Base-by-base conservation (phyloP, 2,329 filamentous ascomycete genomes). In the Sclerotinia sclerotiorum region DNA sequence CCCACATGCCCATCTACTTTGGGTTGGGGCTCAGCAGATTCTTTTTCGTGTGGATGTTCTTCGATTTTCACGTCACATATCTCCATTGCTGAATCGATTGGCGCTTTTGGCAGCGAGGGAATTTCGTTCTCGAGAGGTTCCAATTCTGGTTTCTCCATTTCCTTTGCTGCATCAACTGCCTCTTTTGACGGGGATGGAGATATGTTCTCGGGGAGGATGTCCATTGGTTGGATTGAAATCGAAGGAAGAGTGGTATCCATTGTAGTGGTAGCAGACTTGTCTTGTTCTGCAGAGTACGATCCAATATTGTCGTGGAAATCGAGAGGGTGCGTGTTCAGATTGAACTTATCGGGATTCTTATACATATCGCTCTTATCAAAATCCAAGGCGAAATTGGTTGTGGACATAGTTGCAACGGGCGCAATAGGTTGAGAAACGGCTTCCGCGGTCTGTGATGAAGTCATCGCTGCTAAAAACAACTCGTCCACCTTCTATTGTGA, bases 391-490 rank as follows among this genome's bases (percentile, higher is more conserved):
- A 56, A 44, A 21, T 13, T 55, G 57, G 39, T 19, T 32, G 56
- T 54, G 29, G 65, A 67, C 65, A 67, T 67, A 27, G 57, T 62
- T 52, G 65, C 65, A 51, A 67, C 65, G 21, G 65, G 65, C 57
- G 65, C 65, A 44, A 67, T 24, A 44, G 46, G 56, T 44, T 49
- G 55, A 54, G 46, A 29, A 35, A 56, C 72, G 54, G 65, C 49
- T 42, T 67, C 52, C 46, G 70, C 64, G 68, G 61, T 68, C 65
- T 72, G 71, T 74, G 73, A 74, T 76, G 76, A 78, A 74, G 76
- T 78, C 76, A 78, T 78, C 76, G 73, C 74, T 77, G 76, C 73
- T 72, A 69, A 70, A 32, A 70, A 75, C 76, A 77, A 75, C 76
- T 78, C 76, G 66, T 78, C 72, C 76, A 77, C 75, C 75, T 67